These are phyloP conservation scores for Lodderomyces oxycetoniae DNA, from an alignment of 1,139 yeast genomes.

Conservation along the genomic window DNA sequence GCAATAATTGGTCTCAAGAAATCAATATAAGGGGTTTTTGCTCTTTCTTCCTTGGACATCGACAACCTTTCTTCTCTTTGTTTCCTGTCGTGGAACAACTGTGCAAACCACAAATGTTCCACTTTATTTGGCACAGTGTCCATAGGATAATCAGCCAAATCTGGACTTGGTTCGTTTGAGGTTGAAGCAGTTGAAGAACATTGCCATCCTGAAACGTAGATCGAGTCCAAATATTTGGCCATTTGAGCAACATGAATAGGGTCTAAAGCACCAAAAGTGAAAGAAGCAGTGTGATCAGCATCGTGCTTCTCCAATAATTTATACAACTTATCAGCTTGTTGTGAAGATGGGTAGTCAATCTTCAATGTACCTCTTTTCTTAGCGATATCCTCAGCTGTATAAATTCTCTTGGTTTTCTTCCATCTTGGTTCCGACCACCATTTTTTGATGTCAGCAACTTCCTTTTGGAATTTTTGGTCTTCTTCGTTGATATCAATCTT, in stretches of 20 bases:
- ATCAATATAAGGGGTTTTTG: constrained; percentile 62
- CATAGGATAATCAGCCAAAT: constrained; percentile 96
- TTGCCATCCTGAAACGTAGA: constrained; percentile 98
- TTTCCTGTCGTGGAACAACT: constrained; percentile 94
- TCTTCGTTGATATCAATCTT: constrained; percentile 56
- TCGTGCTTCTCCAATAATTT: constrained; percentile 67
- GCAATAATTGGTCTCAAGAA: constrained; percentile 93
- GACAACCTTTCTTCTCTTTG: constrained; percentile 82
- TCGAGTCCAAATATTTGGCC: constrained; percentile 90
- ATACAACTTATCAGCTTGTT: constrained; percentile 80
- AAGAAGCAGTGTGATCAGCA: constrained; percentile 68
- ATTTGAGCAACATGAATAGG: constrained; percentile 95
- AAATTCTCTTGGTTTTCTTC: constrained; percentile 82
- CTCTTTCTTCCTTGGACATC: constrained; percentile 57
- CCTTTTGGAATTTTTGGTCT: constrained; percentile 60
- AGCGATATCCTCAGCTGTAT: constrained; percentile 86
- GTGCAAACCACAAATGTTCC: constrained; percentile 95
- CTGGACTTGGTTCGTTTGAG: constrained; percentile 96
- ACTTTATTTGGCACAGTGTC: constrained; percentile 99
- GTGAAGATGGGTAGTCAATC: constrained; percentile 68
- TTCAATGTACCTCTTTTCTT: constrained; percentile 76
- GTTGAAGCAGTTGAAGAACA: constrained; percentile 97
- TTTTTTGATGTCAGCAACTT: constrained; percentile 65
- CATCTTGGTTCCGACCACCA: constrained; percentile 97
- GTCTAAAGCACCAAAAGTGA: constrained; percentile 94